Evolutionary conservation across 2,329 filamentous ascomycete genomes (phyloP).

Genomic region (Aspergillus sp.): DNA sequence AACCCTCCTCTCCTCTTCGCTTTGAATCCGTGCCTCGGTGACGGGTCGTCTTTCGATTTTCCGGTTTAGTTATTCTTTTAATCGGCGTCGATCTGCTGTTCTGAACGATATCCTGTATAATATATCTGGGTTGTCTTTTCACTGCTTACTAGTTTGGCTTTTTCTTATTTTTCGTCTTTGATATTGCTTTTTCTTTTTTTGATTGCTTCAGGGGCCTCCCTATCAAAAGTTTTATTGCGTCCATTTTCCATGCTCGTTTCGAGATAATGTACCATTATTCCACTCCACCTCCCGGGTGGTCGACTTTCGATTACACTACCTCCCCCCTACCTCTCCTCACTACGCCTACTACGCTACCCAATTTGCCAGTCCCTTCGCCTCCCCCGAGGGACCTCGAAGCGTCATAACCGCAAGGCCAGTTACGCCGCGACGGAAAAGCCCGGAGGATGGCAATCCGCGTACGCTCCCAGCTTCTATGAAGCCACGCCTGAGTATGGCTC

Average conservation of each 20-base stretch:
- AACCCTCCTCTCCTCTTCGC: conserved; percentile 36
- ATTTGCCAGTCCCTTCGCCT: conserved; percentile 45
- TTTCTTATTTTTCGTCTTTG: conserved; percentile 9
- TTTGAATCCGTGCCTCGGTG: conserved; percentile 40
- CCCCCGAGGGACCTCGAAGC: conserved; percentile 40
- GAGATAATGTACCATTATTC: conserved; percentile 45
- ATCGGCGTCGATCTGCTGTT: conserved; percentile 31
- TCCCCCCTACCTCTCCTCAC: conserved; percentile 49
- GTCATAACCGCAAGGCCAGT: conserved; percentile 55
- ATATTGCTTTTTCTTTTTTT: conserved; percentile 10
- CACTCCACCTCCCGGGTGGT: conserved; percentile 45
- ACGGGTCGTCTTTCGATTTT: conserved; percentile 25
- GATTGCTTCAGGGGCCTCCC: conserved; percentile 4
- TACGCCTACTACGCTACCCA: conserved; percentile 52
- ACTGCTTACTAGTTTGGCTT: conserved; percentile 9
- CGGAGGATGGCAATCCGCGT: conserved; percentile 39
- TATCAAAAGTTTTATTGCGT: conserved; percentile 7
- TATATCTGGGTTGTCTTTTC: conserved; percentile 27
- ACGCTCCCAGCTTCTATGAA: conserved; percentile 44
- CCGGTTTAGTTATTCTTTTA: conserved; percentile 13
- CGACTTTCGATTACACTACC: conserved; percentile 45
- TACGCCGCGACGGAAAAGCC: conserved; percentile 43
- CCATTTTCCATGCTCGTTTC: conserved; percentile 25
- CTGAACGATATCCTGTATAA: conserved; percentile 42
- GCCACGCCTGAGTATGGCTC: conserved; percentile 43